Evolutionary conservation across 176 grass and related monocot genomes (phyloP).

Genomic region (Pharus latifolius): DNA sequence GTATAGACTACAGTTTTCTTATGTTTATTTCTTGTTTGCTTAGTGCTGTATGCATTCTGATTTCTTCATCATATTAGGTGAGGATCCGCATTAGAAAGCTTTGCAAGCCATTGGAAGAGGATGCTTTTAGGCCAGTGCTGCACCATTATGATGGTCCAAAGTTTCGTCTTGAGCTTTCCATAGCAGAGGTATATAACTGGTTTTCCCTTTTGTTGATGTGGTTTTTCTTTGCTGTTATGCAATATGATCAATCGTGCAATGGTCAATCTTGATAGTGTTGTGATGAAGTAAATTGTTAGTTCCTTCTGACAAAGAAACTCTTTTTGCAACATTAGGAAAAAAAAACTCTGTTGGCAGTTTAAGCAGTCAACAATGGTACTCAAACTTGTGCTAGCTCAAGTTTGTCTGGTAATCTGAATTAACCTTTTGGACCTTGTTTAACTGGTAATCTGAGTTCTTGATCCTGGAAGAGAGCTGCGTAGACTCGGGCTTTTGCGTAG

Average conservation of each 20-base stretch:
- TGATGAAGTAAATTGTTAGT: no score
- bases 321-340: no score
- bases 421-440: no score
- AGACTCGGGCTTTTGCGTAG: no score
- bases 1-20: constrained; percentile 16
- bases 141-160: constrained; percentile 98
- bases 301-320: neutral
- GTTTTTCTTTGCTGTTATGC: neutral
- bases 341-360: no score
- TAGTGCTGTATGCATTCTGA: constrained; percentile 26
- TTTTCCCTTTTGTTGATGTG: neutral
- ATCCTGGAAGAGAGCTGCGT: no score
- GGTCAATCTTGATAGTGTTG: no score
- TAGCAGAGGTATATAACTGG: constrained; percentile 57
- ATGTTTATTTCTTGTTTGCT: neutral
- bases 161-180: constrained; percentile 97
- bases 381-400: no score
- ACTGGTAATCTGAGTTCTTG: no score
- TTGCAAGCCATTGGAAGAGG: constrained; percentile 95
- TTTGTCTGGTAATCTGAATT: no score
- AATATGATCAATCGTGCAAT: neutral
- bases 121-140: constrained; percentile 95
- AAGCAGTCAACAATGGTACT: no score
- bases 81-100: constrained; percentile 83
- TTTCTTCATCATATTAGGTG: constrained; percentile 45